phyloP scores from a whole-genome alignment of 768 basidiomycete species.

The Vishniacozyma victoriae region DNA sequence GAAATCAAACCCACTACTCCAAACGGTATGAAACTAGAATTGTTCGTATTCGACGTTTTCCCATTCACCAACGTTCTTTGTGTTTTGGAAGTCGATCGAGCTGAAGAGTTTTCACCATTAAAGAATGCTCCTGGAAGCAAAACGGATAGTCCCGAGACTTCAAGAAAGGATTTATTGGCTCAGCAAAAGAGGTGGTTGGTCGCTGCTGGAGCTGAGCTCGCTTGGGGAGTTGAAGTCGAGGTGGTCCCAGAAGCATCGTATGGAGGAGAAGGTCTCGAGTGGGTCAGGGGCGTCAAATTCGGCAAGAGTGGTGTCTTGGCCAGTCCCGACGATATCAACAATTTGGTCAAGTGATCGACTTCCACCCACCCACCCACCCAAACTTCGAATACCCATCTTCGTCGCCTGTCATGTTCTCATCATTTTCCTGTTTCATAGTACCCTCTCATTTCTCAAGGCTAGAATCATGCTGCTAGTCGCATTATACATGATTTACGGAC shows the following conservation, averaged over 20 bases:
- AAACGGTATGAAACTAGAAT: constrained; percentile 99
- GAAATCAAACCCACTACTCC: constrained; percentile 72
- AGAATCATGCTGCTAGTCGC: too few relatives aligned
- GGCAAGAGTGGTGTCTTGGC: constrained; percentile 59
- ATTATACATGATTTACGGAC: too few relatives aligned
- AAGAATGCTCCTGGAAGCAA: constrained; percentile 95
- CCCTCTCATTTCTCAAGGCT: too few relatives aligned
- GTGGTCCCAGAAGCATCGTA: constrained; percentile 82
- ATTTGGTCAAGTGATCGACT: too few relatives aligned
- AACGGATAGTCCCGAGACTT: constrained; percentile 83
- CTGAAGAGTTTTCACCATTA: constrained; percentile 90
- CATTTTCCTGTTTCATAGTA: too few relatives aligned
- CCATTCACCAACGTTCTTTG: constrained; percentile 64
- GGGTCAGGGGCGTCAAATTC: constrained; percentile 69
- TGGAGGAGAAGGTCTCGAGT: constrained; percentile 82
- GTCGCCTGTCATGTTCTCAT: too few relatives aligned
- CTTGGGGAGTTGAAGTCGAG: constrained; percentile 77
- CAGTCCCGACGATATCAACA: constrained; percentile 2
- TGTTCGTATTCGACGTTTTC: constrained; percentile 99
- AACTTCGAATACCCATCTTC: too few relatives aligned
- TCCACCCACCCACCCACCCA: too few relatives aligned
- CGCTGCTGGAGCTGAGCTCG: constrained; percentile 65
- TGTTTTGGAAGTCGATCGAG: constrained; percentile 79
- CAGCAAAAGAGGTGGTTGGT: constrained; percentile 84
- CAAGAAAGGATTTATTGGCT: constrained; percentile 76